These are phyloP conservation scores for Fagopyrum esculentum DNA, from an alignment of 148 eudicot species.

Conservation along the genomic window DNA sequence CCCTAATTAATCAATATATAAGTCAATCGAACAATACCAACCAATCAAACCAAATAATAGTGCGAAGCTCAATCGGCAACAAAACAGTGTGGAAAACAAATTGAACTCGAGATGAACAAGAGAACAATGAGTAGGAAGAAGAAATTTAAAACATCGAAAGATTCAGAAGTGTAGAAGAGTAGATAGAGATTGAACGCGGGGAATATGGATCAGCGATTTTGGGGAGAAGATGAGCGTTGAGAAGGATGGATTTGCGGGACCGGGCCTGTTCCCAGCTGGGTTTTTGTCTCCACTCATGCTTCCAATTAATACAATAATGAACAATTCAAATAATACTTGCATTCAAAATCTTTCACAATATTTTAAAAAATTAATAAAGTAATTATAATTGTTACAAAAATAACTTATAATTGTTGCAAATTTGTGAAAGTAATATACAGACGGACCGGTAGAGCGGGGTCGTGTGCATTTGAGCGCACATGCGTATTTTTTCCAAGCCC, in stretches of 20 bases:
- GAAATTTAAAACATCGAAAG: not conserved
- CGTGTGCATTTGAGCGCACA: no score
- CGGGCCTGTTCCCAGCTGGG: constrained; percentile 10
- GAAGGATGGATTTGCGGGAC: constrained; percentile 6
- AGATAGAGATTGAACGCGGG: constrained; percentile 3
- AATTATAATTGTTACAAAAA: no score
- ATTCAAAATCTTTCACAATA: no score
- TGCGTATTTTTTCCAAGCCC: no score
- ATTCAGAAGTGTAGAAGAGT: not conserved
- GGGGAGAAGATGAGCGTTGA: not conserved
- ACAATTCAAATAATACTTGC: no score
- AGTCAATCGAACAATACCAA: not conserved
- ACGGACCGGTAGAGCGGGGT: no score
- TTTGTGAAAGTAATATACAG: no score
- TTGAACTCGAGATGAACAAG: not conserved
- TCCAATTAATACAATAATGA: not conserved
- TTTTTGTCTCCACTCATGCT: not conserved
- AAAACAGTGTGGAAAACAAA: not conserved
- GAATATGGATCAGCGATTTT: no score
- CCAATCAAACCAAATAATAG: not conserved
- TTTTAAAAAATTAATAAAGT: no score
- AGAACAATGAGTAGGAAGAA: not conserved
- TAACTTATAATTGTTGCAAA: no score
- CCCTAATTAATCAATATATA: not conserved
- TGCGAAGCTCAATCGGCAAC: not conserved